Evolutionary conservation across 768 basidiomycete species (phyloP), one percentile per base, ranked within the genome.

Genomic region (Termitomyces sp.): DNA sequence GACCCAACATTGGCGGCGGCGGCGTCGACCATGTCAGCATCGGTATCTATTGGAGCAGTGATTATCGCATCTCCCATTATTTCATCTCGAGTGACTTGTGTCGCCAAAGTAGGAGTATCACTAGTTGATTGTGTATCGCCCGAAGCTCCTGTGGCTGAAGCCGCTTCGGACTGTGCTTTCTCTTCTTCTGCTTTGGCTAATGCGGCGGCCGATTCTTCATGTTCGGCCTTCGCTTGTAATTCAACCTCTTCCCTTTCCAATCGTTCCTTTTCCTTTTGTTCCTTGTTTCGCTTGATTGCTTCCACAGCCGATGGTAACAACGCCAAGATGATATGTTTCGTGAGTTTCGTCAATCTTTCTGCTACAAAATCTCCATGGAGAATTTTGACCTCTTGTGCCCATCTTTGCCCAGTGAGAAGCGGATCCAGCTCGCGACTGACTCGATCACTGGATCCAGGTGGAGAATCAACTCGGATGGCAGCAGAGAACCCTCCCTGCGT

Each of bases 361-460:
- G 78, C 68, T 9, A 85, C 81, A 56, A 88, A 87, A 59, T 84
- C 84, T 15, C 89, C 87, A 55, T 93, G 85, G 22, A 90, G 71
- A 32, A 90, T 84, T 64, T 88, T 90, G 57, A 82, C 84, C 68
- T 96, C 94, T 65, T 96, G 93, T 1, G 81, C 74, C 95, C 95
- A 98, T 55, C 95, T 82, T 63, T 92, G 89, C 30, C 86, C 66
- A 1, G 94, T 96, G 10, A 89, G 76, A 53, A 91, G 71, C 1
- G 93, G 92, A 32, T 89, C 85, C 47, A 93, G 85, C 44, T 84
- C 84, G 37, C 83, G 83, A 40, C 71, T 77, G 57, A 84, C 81
- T 56, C 71, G 72, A 45, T 69, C 66, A 30, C 67, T 67, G 38
- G 67, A 64, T 7, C 80, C 62, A 53, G 76, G 59, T 35, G 72